phyloP scores from a whole-genome alignment of 805 yeast genomes.

The Saccharomycopsis capsularis region DNA sequence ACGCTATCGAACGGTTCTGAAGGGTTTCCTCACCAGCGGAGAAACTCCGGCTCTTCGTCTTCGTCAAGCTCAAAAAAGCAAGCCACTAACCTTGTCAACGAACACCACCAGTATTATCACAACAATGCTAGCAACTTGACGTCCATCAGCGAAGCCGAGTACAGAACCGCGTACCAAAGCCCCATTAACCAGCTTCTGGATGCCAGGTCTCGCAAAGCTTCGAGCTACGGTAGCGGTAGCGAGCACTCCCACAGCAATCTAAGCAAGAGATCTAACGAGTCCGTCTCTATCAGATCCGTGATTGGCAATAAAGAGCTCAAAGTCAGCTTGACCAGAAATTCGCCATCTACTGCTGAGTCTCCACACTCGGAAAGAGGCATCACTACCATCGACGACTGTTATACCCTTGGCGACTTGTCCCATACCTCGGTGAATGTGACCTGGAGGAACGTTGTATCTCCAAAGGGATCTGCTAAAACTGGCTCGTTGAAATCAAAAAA shows the following conservation, averaged over 20 bases:
- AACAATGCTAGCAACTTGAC: neutral
- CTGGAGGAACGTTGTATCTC: constrained; percentile 5
- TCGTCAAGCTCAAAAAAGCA: neutral
- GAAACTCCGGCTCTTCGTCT: neutral
- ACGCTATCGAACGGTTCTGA: neutral
- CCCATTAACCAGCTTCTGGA: too few species aligned
- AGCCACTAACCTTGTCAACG: neutral
- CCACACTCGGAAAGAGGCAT: neutral
- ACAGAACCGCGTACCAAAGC: neutral
- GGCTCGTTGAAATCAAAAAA: constrained; percentile 6
- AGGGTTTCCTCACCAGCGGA: neutral
- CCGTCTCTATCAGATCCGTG: constrained; percentile 15
- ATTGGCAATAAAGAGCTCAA: constrained; percentile 16
- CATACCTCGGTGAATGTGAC: constrained; percentile 14
- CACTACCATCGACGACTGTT: neutral
- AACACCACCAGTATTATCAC: neutral
- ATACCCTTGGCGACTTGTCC: constrained; percentile 11
- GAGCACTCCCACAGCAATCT: neutral
- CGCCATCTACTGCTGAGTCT: neutral
- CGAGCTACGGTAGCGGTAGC: neutral
- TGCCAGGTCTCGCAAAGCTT: too few species aligned
- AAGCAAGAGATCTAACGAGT: constrained; percentile 12
- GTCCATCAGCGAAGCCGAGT: constrained; percentile 5
- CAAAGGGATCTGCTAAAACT: constrained; percentile 13
- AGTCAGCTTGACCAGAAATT: constrained; percentile 8